Evolutionary conservation across 2,329 filamentous ascomycete genomes (phyloP).

Genomic region (Aspergillus luchuensis): DNA sequence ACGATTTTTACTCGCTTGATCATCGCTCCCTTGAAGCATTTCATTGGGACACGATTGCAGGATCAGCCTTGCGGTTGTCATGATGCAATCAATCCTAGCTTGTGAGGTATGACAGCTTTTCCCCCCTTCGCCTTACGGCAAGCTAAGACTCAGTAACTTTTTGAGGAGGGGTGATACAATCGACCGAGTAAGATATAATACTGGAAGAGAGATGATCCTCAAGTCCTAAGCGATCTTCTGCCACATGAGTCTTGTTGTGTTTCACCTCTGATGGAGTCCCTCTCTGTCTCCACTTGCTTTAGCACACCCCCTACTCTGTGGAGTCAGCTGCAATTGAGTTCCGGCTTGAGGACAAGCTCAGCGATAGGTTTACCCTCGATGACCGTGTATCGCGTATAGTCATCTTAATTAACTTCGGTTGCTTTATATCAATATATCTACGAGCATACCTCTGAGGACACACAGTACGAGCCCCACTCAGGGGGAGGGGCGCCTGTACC

Average conservation of each 20-base stretch:
- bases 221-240: not conserved
- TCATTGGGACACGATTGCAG: not conserved
- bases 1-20: not conserved
- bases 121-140: not conserved
- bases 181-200: not conserved
- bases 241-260: not conserved
- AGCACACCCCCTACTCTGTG: not conserved
- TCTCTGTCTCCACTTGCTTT: not conserved
- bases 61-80: not conserved
- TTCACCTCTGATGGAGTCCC: not conserved
- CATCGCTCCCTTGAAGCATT: not conserved
- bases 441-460: not conserved
- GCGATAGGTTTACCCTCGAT: not conserved
- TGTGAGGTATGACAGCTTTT: not conserved
- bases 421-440: not conserved
- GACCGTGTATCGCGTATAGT: not conserved
- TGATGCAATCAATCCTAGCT: not conserved
- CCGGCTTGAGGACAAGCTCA: not conserved
- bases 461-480: not conserved
- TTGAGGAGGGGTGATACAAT: not conserved
- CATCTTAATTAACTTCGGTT: not conserved
- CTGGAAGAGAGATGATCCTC: not conserved
- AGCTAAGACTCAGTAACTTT: not conserved
- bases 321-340: constrained; percentile 2
- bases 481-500: not conserved